A percentile compares a stretch with the other conserved stretches of the same genome.
Conservation (phyloP, 176 grass and related monocot genomes). For the Alloteropsis semialata region DNA sequence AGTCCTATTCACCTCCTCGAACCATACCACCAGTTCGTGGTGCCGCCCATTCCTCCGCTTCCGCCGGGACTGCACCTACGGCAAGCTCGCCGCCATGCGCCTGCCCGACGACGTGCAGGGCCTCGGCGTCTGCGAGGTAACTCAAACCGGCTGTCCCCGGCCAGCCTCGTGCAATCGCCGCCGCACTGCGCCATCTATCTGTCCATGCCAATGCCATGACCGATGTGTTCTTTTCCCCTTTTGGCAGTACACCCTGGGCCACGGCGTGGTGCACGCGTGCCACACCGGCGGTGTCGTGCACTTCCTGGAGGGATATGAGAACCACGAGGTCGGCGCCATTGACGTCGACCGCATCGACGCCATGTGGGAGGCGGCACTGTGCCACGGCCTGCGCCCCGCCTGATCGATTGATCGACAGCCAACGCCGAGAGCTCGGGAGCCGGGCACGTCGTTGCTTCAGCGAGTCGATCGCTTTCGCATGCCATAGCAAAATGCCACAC, state of each 20-base stretch:
- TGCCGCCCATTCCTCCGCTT: constrained; percentile 82
- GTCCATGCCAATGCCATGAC: no score
- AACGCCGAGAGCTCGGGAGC: no score
- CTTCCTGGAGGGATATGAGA: constrained; percentile 66
- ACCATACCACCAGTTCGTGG: constrained; percentile 94
- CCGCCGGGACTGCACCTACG: constrained; percentile 93
- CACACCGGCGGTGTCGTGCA: constrained; percentile 87
- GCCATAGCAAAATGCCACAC: no score
- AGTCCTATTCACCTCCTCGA: no score
- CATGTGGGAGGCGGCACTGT: constrained; percentile 77
- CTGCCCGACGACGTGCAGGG: constrained; percentile 69
- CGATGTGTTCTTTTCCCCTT: no score
- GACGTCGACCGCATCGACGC: constrained; percentile 79
- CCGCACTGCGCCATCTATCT: no score
- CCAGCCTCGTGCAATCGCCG: no score
- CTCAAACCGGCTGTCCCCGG: no score
- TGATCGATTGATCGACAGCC: no score
- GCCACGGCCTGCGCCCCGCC: constrained; percentile 73
- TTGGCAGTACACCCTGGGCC: constrained; percentile 84
- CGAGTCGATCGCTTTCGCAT: no score
- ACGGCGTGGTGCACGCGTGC: constrained; percentile 80
- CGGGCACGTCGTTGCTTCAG: no score
- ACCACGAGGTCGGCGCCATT: constrained; percentile 91
- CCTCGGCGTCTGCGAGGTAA: constrained; percentile 66
- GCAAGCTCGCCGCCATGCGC: constrained; percentile 83